Conservation (phyloP, 768 basidiomycete species). For the Suillus fuscotomentosus region DNA sequence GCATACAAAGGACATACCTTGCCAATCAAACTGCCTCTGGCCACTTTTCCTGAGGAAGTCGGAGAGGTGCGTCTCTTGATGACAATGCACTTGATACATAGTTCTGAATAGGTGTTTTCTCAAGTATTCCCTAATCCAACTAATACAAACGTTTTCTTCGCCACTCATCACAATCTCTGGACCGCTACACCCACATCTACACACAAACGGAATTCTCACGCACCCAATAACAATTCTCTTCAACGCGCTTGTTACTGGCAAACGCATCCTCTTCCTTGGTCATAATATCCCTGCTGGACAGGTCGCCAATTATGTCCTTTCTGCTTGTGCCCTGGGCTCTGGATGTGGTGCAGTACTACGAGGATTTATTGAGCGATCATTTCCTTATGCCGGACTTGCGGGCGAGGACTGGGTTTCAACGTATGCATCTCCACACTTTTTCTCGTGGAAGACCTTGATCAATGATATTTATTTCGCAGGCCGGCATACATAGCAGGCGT, state of each 20-base stretch:
- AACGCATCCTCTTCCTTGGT: constrained; percentile 95
- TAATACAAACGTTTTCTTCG: constrained; percentile 81
- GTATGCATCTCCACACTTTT: constrained; percentile 46
- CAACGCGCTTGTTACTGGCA: constrained; percentile 93
- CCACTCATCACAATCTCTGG: constrained; percentile 59
- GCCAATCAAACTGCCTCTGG: constrained; percentile 89
- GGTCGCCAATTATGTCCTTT: constrained; percentile 88
- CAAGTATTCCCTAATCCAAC: constrained; percentile 89
- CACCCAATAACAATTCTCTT: constrained; percentile 95
- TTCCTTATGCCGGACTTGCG: constrained; percentile 91
- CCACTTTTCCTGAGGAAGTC: constrained; percentile 91
- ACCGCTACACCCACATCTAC: constrained; percentile 87
- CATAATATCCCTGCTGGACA: constrained; percentile 86
- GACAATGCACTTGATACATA: background rate
- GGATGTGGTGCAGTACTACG: constrained; percentile 83
- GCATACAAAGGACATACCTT: constrained; percentile 80
- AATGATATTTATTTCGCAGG: constrained; percentile 35
- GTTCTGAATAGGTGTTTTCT: constrained; percentile 12
- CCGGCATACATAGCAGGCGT: constrained; percentile 96
- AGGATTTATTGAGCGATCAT: constrained; percentile 88
- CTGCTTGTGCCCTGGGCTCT: constrained; percentile 90
- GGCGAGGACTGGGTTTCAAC: constrained; percentile 90
- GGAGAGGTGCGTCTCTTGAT: constrained; percentile 73
- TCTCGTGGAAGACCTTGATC: background rate
- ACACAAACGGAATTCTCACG: constrained; percentile 86